Percentiles rank a stretch among this genome's conserved stretches.
These are phyloP conservation scores for Pseudozyma flocculosa DNA, from an alignment of 1,284 basidiomycete species.

Conservation along the genomic window DNA sequence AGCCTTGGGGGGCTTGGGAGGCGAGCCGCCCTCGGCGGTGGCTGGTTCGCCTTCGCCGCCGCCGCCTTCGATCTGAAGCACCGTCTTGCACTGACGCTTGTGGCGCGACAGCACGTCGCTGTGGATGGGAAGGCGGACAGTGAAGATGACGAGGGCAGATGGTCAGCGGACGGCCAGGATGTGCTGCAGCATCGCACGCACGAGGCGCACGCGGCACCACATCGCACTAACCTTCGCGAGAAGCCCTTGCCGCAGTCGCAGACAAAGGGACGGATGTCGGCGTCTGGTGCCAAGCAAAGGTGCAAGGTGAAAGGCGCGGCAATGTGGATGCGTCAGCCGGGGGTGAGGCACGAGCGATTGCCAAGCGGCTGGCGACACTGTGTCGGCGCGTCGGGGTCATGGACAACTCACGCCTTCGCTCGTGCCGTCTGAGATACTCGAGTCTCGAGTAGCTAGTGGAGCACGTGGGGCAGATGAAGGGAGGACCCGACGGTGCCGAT, in stretches of 20 bases:
- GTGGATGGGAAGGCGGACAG: neutral
- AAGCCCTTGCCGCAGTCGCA: slow-evolving; percentile 57
- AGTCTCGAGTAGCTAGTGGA: slow-evolving; percentile 55
- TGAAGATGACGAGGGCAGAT: neutral
- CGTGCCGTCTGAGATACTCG: slow-evolving; percentile 55
- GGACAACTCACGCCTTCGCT: slow-evolving; percentile 52
- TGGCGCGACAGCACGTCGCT: slow-evolving; percentile 55
- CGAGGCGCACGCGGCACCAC: too few species aligned
- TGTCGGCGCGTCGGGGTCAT: too few species aligned
- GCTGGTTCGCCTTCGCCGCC: slow-evolving; percentile 28
- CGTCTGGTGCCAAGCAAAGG: slow-evolving; percentile 29
- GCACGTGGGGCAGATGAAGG: slow-evolving; percentile 55
- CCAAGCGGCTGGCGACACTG: too few species aligned
- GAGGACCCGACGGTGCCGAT: slow-evolving; percentile 42
- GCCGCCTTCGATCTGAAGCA: slow-evolving; percentile 32
- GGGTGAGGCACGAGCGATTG: too few species aligned
- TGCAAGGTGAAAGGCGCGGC: neutral
- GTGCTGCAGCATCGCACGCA: too few species aligned
- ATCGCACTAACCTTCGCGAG: slow-evolving; percentile 50
- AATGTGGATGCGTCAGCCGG: neutral
- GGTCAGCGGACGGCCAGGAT: too few species aligned
- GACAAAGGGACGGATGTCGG: slow-evolving; percentile 55
- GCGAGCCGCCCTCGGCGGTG: slow-evolving; percentile 16
- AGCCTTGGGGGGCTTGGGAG: slow-evolving; percentile 29
- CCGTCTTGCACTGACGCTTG: slow-evolving; percentile 52